Evolutionary conservation across 2,329 filamentous ascomycete genomes (phyloP).

Genomic region (Nannizziopsis arthrosporioides): DNA sequence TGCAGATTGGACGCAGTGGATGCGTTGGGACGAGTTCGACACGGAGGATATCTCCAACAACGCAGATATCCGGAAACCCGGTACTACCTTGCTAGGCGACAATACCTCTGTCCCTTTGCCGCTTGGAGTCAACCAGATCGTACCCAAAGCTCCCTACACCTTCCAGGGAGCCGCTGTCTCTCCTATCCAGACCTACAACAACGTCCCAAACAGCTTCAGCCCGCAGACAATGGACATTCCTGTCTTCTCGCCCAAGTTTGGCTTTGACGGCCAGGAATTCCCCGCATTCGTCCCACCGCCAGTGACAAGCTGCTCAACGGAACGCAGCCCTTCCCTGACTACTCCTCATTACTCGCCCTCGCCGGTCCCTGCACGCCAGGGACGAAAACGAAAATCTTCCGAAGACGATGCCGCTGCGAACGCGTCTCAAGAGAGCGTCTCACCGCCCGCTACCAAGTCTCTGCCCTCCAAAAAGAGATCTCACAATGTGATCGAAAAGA

Average conservation of each 20-base stretch:
- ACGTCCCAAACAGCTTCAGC: neutral
- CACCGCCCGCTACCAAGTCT: slow-evolving; percentile 37
- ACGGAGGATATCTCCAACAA: slow-evolving; percentile 23
- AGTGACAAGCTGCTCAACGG: slow-evolving; percentile 1
- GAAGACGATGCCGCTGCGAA: slow-evolving; percentile 22
- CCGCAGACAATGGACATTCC: neutral
- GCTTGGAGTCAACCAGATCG: neutral
- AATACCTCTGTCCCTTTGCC: neutral
- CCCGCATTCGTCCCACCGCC: slow-evolving; percentile 3
- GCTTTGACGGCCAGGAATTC: slow-evolving; percentile 4
- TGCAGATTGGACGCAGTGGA: slow-evolving; percentile 38
- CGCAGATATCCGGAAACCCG: slow-evolving; percentile 16
- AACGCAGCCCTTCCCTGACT: neutral
- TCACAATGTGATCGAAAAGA: slow-evolving; percentile 97
- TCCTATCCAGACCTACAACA: slow-evolving; percentile 4
- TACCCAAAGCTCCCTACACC: slow-evolving; percentile 2
- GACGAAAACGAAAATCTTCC: slow-evolving; percentile 11
- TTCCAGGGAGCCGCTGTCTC: slow-evolving; percentile 8
- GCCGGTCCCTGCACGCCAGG: slow-evolving; percentile 9
- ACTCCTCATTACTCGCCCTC: slow-evolving; percentile 7
- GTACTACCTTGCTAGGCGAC: slow-evolving; percentile 7
- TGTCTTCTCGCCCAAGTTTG: slow-evolving; percentile 8
- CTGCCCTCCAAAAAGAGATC: slow-evolving; percentile 75
- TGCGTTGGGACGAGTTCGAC: slow-evolving; percentile 34
- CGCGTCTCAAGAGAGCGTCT: slow-evolving; percentile 45